A percentile compares a stretch with the other conserved stretches of the same genome.
phyloP scores from a whole-genome alignment of 1,284 basidiomycete species.

The Pseudozyma tsukubaensis region DNA sequence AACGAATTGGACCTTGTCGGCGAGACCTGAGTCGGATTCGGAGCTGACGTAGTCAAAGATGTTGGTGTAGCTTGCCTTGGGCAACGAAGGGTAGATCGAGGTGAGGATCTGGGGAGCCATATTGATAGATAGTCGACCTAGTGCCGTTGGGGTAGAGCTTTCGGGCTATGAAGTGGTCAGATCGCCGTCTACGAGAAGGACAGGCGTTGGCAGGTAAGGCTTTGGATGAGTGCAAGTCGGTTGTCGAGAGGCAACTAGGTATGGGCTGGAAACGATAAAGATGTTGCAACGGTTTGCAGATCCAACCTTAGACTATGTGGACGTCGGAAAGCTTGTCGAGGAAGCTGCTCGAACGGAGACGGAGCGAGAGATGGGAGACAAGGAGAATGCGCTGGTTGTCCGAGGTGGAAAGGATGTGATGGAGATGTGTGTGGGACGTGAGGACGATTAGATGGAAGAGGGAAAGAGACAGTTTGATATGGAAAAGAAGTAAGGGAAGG shows the following conservation, averaged over 20 bases:
- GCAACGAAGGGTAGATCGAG: conserved; percentile 50
- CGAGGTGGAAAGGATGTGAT: neutral
- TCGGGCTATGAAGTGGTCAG: neutral
- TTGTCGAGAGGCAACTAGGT: conserved; percentile 4
- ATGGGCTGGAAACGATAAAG: neutral
- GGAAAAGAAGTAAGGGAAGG: neutral
- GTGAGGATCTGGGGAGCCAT: conserved; percentile 52
- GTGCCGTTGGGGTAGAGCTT: neutral
- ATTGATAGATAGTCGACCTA: conserved; percentile 1
- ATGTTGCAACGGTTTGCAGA: neutral
- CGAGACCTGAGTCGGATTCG: conserved; percentile 39
- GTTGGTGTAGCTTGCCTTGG: conserved; percentile 50
- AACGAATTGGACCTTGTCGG: conserved; percentile 49
- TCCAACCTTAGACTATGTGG: neutral
- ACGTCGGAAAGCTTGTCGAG: neutral
- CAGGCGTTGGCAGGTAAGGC: neutral
- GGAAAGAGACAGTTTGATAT: neutral
- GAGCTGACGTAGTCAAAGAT: conserved; percentile 56
- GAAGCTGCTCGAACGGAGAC: neutral
- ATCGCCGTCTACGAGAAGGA: neutral
- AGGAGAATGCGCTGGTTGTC: no score
- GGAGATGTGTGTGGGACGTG: neutral
- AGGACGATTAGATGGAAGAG: neutral
- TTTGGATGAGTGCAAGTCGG: neutral
- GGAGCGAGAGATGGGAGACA: no score